Evolutionary conservation across 2,329 filamentous ascomycete species (phyloP), one percentile per base, ranked within the genome.

Genomic region (Epichloe sibirici): DNA sequence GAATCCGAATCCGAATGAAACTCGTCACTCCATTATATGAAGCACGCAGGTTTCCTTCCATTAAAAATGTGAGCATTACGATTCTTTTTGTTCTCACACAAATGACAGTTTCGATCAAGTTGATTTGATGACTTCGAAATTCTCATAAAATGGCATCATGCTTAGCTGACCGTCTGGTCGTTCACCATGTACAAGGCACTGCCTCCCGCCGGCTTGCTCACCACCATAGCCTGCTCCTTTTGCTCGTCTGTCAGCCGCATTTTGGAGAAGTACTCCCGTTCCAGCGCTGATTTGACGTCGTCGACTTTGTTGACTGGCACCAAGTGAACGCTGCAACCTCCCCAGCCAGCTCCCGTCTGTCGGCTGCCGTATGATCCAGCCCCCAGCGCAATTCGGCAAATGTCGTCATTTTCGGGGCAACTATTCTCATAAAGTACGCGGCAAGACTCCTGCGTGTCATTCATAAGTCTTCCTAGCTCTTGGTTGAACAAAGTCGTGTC

Each of bases 301-400:
- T 85, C 82, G 0, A 96, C 86, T 69, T 86, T 91, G 62, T 89
- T 79, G 53, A 82, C 86, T 0, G 91, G 86, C 50, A 97, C 86
- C 53, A 98, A 77, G 71, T 98, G 93, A 53, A 98, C 91, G 55
- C 82, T 93, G 71, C 93, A 97, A 2, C 93, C 93, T 56, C 93
- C 93, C 93, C 93, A 98, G 3, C 93, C 93, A 0, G 93, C 93
- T 40, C 93, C 93, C 0, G 91, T 97, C 60, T 96, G 71, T 28
- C 91, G 76, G 60, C 86, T 90, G 31, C 91, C 93, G 65, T 89
- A 90, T 17, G 87, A 82, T 2, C 93, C 93, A 1, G 87, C 87
- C 15, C 74, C 75, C 31, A 83, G 77, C 0, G 90, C 90, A 58
- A 97, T 85, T 40, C 75, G 68, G 68, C 91, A 97, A 39, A 98